phyloP scores from a whole-genome alignment of 306 rosid genomes.

The Prunus kanzakura region DNA sequence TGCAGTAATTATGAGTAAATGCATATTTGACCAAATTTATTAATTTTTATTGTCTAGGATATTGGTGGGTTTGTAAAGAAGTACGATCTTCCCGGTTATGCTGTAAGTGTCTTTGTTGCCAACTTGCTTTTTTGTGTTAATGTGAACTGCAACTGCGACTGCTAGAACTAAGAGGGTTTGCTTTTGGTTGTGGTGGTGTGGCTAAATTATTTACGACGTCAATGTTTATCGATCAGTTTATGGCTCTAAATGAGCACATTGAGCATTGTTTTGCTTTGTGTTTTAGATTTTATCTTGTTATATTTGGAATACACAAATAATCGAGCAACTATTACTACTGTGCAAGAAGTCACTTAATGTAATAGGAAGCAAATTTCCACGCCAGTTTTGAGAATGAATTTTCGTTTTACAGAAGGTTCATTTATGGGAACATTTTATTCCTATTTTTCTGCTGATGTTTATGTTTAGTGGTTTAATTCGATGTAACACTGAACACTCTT shows the following conservation, averaged over 20 bases:
- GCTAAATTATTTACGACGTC: background rate
- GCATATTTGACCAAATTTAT: background rate
- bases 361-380: background rate
- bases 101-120: constrained; percentile 24
- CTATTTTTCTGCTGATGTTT: background rate
- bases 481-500: background rate
- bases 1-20: background rate
- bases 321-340: background rate
- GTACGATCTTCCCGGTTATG: constrained; percentile 39
- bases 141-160: too few species aligned
- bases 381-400: background rate
- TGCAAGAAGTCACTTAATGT: background rate
- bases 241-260: background rate
- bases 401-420: background rate
- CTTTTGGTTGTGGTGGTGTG: background rate
- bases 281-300: background rate
- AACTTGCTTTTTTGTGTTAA: background rate
- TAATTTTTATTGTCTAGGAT: constrained; percentile 6
- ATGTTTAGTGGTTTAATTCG: background rate
- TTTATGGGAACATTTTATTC: background rate
- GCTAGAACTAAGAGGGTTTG: background rate
- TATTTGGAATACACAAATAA: background rate
- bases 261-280: background rate
- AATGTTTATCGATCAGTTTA: background rate
- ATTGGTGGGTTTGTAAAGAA: constrained; percentile 25